phyloP scores from a whole-genome alignment of 2,329 filamentous ascomycete species.

The Colletotrichum higginsianum region DNA sequence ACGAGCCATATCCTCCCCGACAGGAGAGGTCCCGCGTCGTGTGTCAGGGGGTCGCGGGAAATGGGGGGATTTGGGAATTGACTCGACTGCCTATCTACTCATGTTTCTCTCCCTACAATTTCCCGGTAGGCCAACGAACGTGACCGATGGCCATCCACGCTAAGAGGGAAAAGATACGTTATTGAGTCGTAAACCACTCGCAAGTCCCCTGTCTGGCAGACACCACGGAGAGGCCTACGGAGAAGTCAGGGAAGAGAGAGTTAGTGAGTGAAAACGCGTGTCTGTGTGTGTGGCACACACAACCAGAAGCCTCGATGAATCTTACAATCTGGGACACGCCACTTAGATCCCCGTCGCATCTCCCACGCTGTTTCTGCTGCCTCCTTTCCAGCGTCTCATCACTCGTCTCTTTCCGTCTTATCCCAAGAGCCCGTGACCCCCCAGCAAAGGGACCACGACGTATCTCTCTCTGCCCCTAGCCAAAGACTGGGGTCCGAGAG shows the following conservation, averaged over 20 bases:
- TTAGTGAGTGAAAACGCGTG: too few relatives aligned
- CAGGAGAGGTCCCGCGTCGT: neutral
- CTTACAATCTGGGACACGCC: neutral
- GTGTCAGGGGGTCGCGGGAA: neutral
- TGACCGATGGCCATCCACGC: neutral
- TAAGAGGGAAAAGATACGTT: neutral
- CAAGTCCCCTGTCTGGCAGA: neutral
- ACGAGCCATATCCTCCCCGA: conserved; percentile 16
- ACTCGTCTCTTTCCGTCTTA: neutral
- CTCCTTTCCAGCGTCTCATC: neutral
- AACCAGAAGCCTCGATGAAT: neutral
- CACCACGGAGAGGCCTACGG: too few relatives aligned
- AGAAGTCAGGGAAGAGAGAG: neutral
- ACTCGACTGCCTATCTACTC: neutral
- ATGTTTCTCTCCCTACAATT: neutral
- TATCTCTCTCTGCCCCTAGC: neutral
- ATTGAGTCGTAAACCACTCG: neutral
- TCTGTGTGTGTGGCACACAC: neutral
- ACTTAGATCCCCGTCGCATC: neutral
- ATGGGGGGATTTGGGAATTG: neutral
- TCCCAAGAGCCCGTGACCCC: neutral
- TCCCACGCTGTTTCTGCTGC: neutral
- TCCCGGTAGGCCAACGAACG: neutral
- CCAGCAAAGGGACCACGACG: neutral
- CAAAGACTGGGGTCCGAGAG: neutral